phyloP scores from a whole-genome alignment of 352 stramenopile genomes.

The Phytophthora meadii region DNA sequence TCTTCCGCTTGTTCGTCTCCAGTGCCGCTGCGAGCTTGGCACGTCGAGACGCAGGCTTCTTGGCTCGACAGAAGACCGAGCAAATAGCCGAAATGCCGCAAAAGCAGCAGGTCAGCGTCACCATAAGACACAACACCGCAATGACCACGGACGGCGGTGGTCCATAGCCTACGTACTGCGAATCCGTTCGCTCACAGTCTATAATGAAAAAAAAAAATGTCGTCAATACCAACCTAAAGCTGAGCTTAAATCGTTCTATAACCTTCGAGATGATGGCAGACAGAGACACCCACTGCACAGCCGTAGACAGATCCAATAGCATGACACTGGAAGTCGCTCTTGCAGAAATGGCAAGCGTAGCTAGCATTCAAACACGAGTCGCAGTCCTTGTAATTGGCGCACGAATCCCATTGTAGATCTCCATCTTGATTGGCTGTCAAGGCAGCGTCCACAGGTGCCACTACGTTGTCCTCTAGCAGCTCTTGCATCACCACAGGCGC shows the following conservation, averaged over 20 bases:
- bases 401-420: constrained; percentile 42
- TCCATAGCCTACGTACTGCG: constrained; percentile 84
- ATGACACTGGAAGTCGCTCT: constrained; percentile 87
- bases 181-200: constrained; percentile 81
- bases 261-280: constrained; percentile 87
- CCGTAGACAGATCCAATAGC: constrained; percentile 71
- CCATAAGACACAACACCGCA: constrained; percentile 81
- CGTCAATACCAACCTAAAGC: background rate
- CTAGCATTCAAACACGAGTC: constrained; percentile 80
- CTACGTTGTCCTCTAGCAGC: background rate
- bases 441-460: constrained; percentile 1
- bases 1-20: constrained; percentile 36
- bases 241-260: background rate
- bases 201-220: background rate
- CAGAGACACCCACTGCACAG: constrained; percentile 73
- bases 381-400: constrained; percentile 68
- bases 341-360: constrained; percentile 84
- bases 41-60: constrained; percentile 25
- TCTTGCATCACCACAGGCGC: constrained; percentile 1
- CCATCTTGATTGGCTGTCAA: background rate
- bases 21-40: constrained; percentile 27
- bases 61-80: constrained; percentile 66
- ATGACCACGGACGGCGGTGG: constrained; percentile 85
- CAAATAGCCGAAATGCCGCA: constrained; percentile 82
- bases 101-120: constrained; percentile 84